Evolutionary conservation across 306 rosid species (phyloP).

Genomic region (Prunus fruticosa): DNA sequence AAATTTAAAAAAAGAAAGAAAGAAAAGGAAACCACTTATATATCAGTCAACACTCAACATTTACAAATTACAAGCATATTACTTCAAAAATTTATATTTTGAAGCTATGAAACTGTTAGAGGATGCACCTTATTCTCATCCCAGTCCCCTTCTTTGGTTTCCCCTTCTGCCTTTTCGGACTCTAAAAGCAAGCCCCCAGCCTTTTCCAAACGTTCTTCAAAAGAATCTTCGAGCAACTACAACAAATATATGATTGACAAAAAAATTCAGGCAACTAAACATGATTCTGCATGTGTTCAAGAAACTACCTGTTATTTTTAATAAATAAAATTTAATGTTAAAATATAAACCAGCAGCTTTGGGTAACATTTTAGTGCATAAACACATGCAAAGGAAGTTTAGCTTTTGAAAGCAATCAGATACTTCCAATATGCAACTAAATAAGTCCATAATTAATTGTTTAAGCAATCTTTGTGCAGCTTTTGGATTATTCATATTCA

Average conservation of each 20-base stretch:
- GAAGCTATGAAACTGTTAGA: constrained; percentile 7
- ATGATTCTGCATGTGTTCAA: neutral
- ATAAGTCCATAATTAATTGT: neutral
- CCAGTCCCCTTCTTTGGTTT: constrained; percentile 72
- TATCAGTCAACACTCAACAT: neutral
- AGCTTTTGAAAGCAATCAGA: neutral
- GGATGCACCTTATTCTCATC: constrained; percentile 78
- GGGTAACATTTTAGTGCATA: neutral
- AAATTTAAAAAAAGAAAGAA: too few relatives aligned
- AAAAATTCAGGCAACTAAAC: constrained; percentile 12
- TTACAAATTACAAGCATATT: constrained; percentile 1
- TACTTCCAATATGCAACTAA: neutral
- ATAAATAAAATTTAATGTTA: neutral
- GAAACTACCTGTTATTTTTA: neutral
- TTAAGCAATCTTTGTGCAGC: neutral
- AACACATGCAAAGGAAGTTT: neutral
- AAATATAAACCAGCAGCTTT: neutral
- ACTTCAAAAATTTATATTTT: neutral
- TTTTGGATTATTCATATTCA: neutral
- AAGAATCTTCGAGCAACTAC: constrained; percentile 89
- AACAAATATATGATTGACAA: constrained; percentile 8
- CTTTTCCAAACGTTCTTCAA: constrained; percentile 88
- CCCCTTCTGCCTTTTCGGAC: constrained; percentile 88
- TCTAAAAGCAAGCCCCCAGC: constrained; percentile 69
- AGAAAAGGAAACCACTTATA: neutral